Evolutionary conservation across 2,329 filamentous ascomycete genomes (phyloP), one percentile per base, ranked within the genome.

Genomic region (Ophiostoma sp.): DNA sequence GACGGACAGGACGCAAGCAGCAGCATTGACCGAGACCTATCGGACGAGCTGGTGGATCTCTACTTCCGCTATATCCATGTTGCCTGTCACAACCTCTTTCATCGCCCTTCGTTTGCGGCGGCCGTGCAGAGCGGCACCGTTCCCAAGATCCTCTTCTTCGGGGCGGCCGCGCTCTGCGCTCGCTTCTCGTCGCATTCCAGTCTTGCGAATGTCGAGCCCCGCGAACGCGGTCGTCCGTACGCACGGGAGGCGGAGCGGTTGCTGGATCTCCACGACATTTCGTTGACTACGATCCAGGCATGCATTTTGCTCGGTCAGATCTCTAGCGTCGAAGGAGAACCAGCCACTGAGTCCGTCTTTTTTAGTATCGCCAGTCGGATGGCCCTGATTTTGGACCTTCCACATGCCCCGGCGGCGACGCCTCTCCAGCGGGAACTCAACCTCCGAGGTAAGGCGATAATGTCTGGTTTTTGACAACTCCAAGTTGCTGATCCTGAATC

Each of bases 41-140:
- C 59, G 31, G 59, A 39, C 59, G 63, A 68, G 42, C 42, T 68
- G 63, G 63, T 50, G 4, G 63, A 48, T 15, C 63, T 68, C 63
- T 68, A 68, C 63, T 68, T 68, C 42, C 63, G 63, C 63, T 48
- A 68, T 22, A 68, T 68, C 63, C 63, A 68, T 31, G 42, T 68
- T 6, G 42, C 63, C 2, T 68, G 9, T 48, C 39, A 68, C 63
- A 68, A 68, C 63, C 39, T 68, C 63, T 68, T 68, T 31, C 63
- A 68, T 19, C 63, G 63, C 63, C 63, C 63, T 7, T 68, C 63
- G n/a, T 68, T 68, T 48, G 39, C n/a, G 25, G 19, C 39, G 22
- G 63, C 63, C 25, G 63, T 68, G 42, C 36, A 68, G 42, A 48
- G 11, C 15, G 63, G 63, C n/a, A 68, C 63, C 6, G 31, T 68